These are phyloP conservation scores for Moringa oleifera DNA, from an alignment of 345 rosid genomes.

Conservation along the genomic window DNA sequence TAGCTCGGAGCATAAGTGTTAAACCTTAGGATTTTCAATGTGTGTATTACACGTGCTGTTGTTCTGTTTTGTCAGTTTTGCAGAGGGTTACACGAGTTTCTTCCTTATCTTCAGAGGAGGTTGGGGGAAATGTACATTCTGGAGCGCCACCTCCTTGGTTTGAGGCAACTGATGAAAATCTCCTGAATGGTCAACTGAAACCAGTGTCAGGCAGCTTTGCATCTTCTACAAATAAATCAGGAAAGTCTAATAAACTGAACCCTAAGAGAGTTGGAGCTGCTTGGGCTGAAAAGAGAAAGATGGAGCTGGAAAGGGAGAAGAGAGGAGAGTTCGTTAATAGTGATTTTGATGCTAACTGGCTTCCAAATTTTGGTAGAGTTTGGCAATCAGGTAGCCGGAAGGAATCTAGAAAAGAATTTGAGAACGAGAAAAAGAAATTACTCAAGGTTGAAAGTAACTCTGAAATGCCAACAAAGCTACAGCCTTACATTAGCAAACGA, in stretches of 20 bases:
- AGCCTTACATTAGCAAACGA: constrained; percentile 75
- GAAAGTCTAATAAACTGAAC: constrained; percentile 57
- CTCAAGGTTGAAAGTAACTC: constrained; percentile 38
- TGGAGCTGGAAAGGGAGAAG: constrained; percentile 83
- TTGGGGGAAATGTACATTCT: constrained; percentile 65
- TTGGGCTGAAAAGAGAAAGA: constrained; percentile 90
- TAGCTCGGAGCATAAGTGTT: background rate
- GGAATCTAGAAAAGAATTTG: constrained; percentile 88
- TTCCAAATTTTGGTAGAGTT: constrained; percentile 93
- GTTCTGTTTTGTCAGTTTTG: constrained; percentile 32
- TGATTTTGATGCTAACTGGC: constrained; percentile 62
- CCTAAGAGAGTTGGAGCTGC: constrained; percentile 94
- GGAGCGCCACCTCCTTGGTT: constrained; percentile 92
- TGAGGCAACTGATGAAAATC: constrained; percentile 39
- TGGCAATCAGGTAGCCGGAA: constrained; percentile 93
- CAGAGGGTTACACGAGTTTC: constrained; percentile 32
- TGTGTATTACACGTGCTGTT: constrained; percentile 3
- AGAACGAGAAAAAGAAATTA: constrained; percentile 54
- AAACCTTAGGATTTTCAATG: background rate
- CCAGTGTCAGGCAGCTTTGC: constrained; percentile 22
- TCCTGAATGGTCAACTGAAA: constrained; percentile 24
- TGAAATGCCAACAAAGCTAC: constrained; percentile 41
- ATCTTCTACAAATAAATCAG: constrained; percentile 27
- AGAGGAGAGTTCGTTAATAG: constrained; percentile 52
- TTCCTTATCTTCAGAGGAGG: constrained; percentile 22